Base-by-base conservation (phyloP, 2,329 filamentous ascomycete genomes). In the Fusarium napiforme region DNA sequence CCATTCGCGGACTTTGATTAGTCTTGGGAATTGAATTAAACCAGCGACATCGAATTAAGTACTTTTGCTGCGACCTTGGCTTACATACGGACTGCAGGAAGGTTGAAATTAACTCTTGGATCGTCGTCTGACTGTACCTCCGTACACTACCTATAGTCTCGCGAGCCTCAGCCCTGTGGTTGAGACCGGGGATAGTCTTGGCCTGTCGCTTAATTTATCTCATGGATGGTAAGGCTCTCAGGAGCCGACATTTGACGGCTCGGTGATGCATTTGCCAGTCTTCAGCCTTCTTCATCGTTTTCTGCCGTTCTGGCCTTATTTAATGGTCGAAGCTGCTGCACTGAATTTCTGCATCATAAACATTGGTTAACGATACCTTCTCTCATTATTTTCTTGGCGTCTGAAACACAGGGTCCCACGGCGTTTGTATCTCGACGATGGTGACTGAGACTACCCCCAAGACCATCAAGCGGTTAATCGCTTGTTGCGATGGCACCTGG, bases 401-500 rank as follows among this genome's bases (percentile, higher is more conserved):
- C 32, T 39, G 34, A 43, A 14, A 39, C 34, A 42, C 36, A 26
- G 28, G 30, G 30, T 40, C 28, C 47, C 32, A 40, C 28, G 18
- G 28, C 30, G 11, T 23, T 32, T 34, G 36, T 23, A 58, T 46
- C 15, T 32, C 45, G 23, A 60, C 16, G 21, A 73, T 73, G 71
- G 21, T 49, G 39, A 49, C 40, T 26, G 46, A 39, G 16, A 52
- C 37, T 28, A 34, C 16, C 28, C 72, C 68, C 15, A 60, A 53
- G 16, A 71, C 72, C 32, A 75, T 69, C 68, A 88, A 88, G 79
- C 84, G 86, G 26, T 81, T 88, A 64, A 84, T 88, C 28, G 79
- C 87, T 28, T 88, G 86, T 69, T 88, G 87, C 73, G 86, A 88
- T 75, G 86, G 87, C 23, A 88, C 86, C 8, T 88, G 86, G 86